These are phyloP conservation scores for Scheffersomyces insectosa DNA, from an alignment of 1,139 yeast genomes.

Conservation along the genomic window DNA sequence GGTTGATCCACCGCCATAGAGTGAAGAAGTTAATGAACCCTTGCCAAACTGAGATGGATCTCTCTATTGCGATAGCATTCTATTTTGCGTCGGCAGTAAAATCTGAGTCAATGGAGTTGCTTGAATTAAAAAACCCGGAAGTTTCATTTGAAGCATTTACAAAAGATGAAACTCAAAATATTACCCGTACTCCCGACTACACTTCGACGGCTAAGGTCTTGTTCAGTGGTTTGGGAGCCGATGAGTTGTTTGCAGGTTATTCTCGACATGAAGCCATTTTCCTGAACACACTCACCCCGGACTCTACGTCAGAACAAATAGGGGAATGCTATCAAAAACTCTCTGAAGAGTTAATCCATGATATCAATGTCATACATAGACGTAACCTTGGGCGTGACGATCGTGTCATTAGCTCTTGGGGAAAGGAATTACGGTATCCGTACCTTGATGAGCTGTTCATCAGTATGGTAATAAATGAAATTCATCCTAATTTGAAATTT, in stretches of 20 bases:
- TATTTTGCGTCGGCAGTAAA: constrained; percentile 61
- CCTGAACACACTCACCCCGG: constrained; percentile 15
- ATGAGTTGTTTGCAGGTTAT: constrained; percentile 92
- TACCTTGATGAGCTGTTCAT: constrained; percentile 71
- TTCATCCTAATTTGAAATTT: constrained; percentile 57
- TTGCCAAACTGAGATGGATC: constrained; percentile 88
- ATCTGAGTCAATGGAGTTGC: constrained; percentile 1
- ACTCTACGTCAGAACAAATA: constrained; percentile 17
- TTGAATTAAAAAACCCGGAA: constrained; percentile 4
- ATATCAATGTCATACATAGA: constrained; percentile 69
- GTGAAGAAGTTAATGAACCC: constrained; percentile 78
- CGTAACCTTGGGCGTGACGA: constrained; percentile 92
- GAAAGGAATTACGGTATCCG: constrained; percentile 89
- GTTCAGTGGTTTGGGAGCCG: constrained; percentile 96
- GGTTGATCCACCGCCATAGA: constrained; percentile 48
- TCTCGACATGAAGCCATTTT: constrained; percentile 67
- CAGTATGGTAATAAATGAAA: constrained; percentile 42
- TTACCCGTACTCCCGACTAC: constrained; percentile 22
- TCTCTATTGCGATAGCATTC: constrained; percentile 91
- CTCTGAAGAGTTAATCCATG: constrained; percentile 58
- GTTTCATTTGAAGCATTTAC: constrained; percentile 23
- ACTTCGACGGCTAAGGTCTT: constrained; percentile 64
- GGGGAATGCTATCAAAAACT: constrained; percentile 23
- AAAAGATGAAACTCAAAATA: constrained; percentile 12
- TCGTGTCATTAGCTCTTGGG: constrained; percentile 81